Evolutionary conservation across 2,329 filamentous ascomycete species (phyloP).

Genomic region (Ascochyta clinopodiicola): DNA sequence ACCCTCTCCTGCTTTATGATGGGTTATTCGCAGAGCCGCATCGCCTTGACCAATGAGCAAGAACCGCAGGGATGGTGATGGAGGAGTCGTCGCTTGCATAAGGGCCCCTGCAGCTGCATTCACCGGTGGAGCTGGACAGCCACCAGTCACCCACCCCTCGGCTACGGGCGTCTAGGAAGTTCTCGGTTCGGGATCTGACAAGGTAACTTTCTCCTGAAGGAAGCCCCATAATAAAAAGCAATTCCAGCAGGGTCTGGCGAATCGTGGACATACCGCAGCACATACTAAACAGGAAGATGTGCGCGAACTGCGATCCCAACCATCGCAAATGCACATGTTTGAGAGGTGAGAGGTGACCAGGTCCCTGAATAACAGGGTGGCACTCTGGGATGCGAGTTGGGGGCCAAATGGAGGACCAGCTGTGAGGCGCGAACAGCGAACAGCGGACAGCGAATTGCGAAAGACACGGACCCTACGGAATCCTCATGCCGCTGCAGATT

Average conservation of each 20-base stretch:
- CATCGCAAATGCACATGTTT: conserved; percentile 21
- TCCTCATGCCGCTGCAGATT: conserved; percentile 18
- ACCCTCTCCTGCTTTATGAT: conserved; percentile 40
- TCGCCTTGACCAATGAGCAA: conserved; percentile 20
- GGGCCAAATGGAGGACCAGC: conserved; percentile 21
- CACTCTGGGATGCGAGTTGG: conserved; percentile 28
- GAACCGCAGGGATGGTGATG: conserved; percentile 8
- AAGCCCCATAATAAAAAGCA: conserved; percentile 36
- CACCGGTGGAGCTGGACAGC: conserved; percentile 44
- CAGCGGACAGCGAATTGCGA: conserved; percentile 22
- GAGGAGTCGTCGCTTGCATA: conserved; percentile 10
- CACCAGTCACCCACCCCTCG: conserved; percentile 29
- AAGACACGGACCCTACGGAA: conserved; percentile 12
- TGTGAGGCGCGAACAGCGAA: conserved; percentile 9
- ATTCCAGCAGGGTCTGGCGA: conserved; percentile 29
- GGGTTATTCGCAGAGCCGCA: conserved; percentile 45
- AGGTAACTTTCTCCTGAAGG: conserved; percentile 28
- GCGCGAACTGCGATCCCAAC: conserved; percentile 21
- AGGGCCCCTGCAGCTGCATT: conserved; percentile 22
- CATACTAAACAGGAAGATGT: conserved; percentile 18
- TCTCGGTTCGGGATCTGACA: conserved; percentile 31
- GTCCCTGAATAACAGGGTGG: conserved; percentile 21
- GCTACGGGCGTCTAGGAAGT: conserved; percentile 29
- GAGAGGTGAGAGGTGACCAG: conserved; percentile 20
- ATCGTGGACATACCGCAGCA: conserved; percentile 34